Conservation (phyloP, 768 basidiomycete species). For the Phlebiopsis gigantea region DNA sequence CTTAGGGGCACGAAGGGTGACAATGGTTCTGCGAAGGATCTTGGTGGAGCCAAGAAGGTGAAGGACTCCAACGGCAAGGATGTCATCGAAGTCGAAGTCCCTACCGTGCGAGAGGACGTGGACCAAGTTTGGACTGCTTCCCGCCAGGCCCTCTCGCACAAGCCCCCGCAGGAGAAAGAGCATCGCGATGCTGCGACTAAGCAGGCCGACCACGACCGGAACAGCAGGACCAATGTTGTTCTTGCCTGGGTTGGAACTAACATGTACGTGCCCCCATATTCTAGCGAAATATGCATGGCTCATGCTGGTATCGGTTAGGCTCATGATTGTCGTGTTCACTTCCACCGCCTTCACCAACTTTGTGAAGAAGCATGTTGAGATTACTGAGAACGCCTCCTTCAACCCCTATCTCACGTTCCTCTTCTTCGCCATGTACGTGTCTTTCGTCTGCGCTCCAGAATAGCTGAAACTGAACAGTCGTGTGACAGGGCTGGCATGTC, state of each 20-base stretch:
- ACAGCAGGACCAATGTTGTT: constrained; percentile 80
- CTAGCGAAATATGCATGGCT: not conserved
- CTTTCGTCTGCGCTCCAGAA: not conserved
- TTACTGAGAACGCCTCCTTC: constrained; percentile 51
- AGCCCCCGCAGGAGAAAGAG: constrained; percentile 68
- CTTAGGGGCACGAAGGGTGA: constrained; percentile 87
- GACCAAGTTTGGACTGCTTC: constrained; percentile 84
- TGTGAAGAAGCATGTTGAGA: constrained; percentile 54
- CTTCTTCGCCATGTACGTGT: constrained; percentile 55
- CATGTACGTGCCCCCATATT: constrained; percentile 45
- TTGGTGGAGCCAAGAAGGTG: constrained; percentile 87
- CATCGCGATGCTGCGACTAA: constrained; percentile 85
- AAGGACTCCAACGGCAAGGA: constrained; percentile 82
- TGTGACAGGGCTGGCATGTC: constrained; percentile 65
- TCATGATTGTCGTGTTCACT: constrained; percentile 72
- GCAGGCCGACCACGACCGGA: constrained; percentile 82
- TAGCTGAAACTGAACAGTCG: not conserved
- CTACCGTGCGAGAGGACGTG: constrained; percentile 79
- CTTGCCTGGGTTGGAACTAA: constrained; percentile 82
- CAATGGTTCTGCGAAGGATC: constrained; percentile 81
- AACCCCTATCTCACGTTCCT: constrained; percentile 88
- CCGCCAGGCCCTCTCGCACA: constrained; percentile 59
- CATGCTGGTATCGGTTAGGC: constrained; percentile 28
- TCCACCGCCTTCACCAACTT: constrained; percentile 72
- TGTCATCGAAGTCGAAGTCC: constrained; percentile 80